Conservation (phyloP, 169 alveolate genomes). For the Miamiensis avidus region DNA sequence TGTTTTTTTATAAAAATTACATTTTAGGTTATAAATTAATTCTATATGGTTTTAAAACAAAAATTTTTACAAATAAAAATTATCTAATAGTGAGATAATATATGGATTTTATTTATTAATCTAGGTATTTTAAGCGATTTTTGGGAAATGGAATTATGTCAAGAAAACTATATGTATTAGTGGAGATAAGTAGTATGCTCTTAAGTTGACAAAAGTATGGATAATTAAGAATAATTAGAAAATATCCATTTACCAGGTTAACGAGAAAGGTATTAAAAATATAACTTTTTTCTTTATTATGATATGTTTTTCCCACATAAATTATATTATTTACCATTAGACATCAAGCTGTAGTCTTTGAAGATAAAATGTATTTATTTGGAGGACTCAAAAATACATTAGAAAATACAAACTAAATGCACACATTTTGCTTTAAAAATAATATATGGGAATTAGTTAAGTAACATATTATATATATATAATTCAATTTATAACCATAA, state of each 20-base stretch:
- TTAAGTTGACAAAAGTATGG: neutral
- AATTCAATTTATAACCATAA: neutral
- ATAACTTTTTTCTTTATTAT: no score
- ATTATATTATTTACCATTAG: constrained; percentile 7
- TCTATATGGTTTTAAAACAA: no score
- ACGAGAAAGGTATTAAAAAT: neutral
- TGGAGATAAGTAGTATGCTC: neutral
- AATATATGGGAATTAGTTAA: constrained; percentile 11
- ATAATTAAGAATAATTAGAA: neutral
- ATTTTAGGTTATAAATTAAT: no score
- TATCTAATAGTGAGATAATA: no score
- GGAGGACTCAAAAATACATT: constrained; percentile 16
- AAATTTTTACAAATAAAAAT: no score
- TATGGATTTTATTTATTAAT: no score
- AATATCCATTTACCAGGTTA: neutral
- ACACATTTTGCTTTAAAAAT: neutral
- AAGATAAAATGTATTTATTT: constrained; percentile 19
- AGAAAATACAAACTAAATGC: neutral
- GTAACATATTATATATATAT: neutral
- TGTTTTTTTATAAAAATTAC: no score
- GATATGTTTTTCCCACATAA: no score
- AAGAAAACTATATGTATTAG: neutral
- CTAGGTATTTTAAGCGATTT: no score
- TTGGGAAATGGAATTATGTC: no score
- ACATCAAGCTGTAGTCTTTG: constrained; percentile 13